Evolutionary conservation across 1,139 yeast genomes (phyloP).

Genomic region (Ogataea hybrid): DNA sequence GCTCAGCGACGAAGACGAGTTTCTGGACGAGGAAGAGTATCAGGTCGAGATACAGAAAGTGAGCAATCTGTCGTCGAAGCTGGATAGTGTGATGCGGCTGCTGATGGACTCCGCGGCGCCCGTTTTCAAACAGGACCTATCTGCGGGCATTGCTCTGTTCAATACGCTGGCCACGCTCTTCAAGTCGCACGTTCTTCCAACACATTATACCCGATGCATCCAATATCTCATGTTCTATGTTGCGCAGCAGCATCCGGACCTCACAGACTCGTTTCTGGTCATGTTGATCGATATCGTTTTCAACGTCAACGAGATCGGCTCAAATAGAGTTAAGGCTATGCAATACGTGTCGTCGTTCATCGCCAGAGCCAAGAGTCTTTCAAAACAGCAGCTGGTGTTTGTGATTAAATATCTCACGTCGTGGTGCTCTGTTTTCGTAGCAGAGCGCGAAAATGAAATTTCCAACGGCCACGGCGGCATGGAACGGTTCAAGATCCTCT

Average conservation of each 20-base stretch:
- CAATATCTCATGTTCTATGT: slow-evolving; percentile 83
- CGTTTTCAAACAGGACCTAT: slow-evolving; percentile 51
- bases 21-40: slow-evolving; percentile 32
- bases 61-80: slow-evolving; percentile 57
- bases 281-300: slow-evolving; percentile 82
- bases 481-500: slow-evolving; percentile 82
- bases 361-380: slow-evolving; percentile 78
- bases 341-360: slow-evolving; percentile 90
- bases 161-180: slow-evolving; percentile 75
- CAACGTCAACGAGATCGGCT: slow-evolving; percentile 61
- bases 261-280: slow-evolving; percentile 83
- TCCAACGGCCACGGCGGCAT: slow-evolving; percentile 62
- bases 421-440: slow-evolving; percentile 79
- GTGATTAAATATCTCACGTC: slow-evolving; percentile 76
- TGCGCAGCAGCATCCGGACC: slow-evolving; percentile 77
- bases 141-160: slow-evolving; percentile 69
- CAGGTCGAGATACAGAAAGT: slow-evolving; percentile 52
- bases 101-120: slow-evolving; percentile 51
- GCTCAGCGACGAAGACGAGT: slow-evolving; percentile 36
- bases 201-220: slow-evolving; percentile 87
- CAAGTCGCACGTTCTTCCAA: slow-evolving; percentile 80
- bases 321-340: slow-evolving; percentile 80
- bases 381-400: slow-evolving; percentile 70
- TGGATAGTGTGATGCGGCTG: slow-evolving; percentile 63
- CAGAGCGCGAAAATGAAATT: slow-evolving; percentile 81